Percentiles rank a stretch among this genome's conserved stretches.
Evolutionary conservation across 768 basidiomycete species (phyloP).

Genomic region (Mrakia frigida): DNA sequence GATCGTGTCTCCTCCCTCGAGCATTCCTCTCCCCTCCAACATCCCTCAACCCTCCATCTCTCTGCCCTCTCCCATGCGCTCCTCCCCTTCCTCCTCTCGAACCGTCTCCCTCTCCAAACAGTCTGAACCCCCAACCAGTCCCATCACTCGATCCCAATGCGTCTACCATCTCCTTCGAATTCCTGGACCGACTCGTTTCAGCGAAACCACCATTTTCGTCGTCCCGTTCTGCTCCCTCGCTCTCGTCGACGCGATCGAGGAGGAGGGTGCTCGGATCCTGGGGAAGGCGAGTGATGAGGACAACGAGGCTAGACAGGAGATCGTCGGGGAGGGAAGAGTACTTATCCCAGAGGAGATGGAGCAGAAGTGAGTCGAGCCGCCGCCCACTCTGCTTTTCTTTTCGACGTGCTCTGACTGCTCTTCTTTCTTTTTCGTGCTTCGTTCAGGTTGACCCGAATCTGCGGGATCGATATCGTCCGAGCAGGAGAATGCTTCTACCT

Average conservation of each 20-base stretch:
- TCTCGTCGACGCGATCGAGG: conserved; percentile 8
- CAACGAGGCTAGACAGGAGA: background rate
- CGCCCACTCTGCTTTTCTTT: background rate
- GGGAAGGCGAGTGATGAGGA: conserved; percentile 23
- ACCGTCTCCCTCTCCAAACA: background rate
- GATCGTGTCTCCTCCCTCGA: too few species aligned
- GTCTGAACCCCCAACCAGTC: background rate
- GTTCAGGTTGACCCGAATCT: conserved; percentile 2
- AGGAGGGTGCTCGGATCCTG: conserved; percentile 4
- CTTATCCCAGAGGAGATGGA: conserved; percentile 7
- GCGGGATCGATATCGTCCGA: conserved; percentile 1
- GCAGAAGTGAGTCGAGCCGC: background rate
- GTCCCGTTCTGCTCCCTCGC: conserved; percentile 20
- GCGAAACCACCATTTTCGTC: conserved; percentile 2
- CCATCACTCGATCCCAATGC: conserved; percentile 27
- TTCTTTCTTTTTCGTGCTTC: background rate
- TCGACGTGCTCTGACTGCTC: background rate
- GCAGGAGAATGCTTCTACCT: conserved; percentile 15
- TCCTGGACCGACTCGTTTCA: background rate
- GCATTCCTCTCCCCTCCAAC: background rate
- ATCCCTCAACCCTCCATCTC: too few species aligned
- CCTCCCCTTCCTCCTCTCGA: background rate
- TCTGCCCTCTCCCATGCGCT: background rate
- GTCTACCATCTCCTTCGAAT: conserved; percentile 25
- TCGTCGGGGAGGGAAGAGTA: background rate